Base-by-base conservation (phyloP, 257 asterid genomes). In the Petunia axillaris region DNA sequence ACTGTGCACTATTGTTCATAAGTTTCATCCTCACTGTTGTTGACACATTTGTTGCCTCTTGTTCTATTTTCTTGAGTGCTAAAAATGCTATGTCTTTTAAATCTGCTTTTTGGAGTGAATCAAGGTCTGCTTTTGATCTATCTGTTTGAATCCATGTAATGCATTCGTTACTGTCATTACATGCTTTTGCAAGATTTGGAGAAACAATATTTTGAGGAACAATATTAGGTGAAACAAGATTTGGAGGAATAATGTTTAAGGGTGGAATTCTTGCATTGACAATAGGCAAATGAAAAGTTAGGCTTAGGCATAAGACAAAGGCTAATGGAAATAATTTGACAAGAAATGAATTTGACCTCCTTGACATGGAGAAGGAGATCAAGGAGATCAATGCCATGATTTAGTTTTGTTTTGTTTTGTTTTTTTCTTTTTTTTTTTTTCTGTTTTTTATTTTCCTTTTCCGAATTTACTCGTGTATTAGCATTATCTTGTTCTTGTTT, bases 341-440 rank as follows among this genome's bases (percentile, higher is more conserved):
- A 50, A 50, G 46, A 50, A 73, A 73, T 48, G 35, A 48, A 73
- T 35, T 73, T 73, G 78, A 73, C 62, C 78, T 73, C 78, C 78
- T 73, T 50, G 78, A 50, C 9, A 73, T 36, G 0, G 78, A 48
- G n/a, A 48, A 50, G 78, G 78, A 73, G 78, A 48, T 48, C 53
- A 48, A 48, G 53, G 53, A 48, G 53, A 73, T 36, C 78, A 50
- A 50, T 48, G 78, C 78, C 62, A 73, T 73, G 46, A 35, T 71
- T 48, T 48, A 0, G 46, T 25, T 71, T 25, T 5, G 0, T 0
- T n/a, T 4, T 0, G 4, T 44, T 15, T 53, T 9, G 10, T 0
- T 5, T 55, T n/a, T 1, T 57, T 15, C 2, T 15, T n/a, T 57
- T 57, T 7, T 7, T 2, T 6, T 3, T 46, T 9, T 4, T 70